Evolutionary conservation across 257 asterid genomes (phyloP), one percentile per base, ranked within the genome.

Genomic region (Capsicum pubescens): DNA sequence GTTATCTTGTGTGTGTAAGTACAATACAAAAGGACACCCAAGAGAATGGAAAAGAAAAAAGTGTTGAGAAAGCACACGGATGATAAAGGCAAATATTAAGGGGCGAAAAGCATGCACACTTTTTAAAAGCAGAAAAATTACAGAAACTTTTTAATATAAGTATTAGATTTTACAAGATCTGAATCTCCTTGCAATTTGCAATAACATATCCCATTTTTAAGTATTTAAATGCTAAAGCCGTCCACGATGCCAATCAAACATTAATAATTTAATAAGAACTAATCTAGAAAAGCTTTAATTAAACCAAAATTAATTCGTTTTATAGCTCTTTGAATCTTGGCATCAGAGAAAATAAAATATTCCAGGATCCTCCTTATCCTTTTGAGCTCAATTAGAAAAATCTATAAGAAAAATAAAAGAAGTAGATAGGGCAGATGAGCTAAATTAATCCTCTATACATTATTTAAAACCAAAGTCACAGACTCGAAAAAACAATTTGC

Each of bases 111-210:
- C 82, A 54, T 54, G 50, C 61, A 26, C 64, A 77, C 64, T 14
- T 77, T 77, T 54, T 54, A 7, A 77, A 77, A 69, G 8, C 8
- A 3, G 19, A n/a, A 39, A 68, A 36, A 68, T 36, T 26, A 54
- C 61, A 52, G 44, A 76, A 52, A 76, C 61, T 74, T 76, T 52
- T 76, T 17, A 26, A 26, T 26, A 52, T 76, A 21, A 76, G 4
- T 77, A 32, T 13, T 32, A 77, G 64, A 77, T 77, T 54, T 77
- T 76, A 32, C 48, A 54, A 54, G 0, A 77, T 35, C 64, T 54
- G 26, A 52, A 77, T 77, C 50, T 77, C 46, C 50, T 77, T 77
- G 63, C 79, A 71, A 69, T 42, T 44, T 42, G 56, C 81, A 76
- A 77, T 54, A 14, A 52, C 32, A 54, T 69, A 54, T 26, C 82